Percentiles rank a stretch among this genome's conserved stretches.
These are phyloP conservation scores for Sporothrix euskadiensis DNA, from an alignment of 2,329 filamentous ascomycete species.

Conservation along the genomic window DNA sequence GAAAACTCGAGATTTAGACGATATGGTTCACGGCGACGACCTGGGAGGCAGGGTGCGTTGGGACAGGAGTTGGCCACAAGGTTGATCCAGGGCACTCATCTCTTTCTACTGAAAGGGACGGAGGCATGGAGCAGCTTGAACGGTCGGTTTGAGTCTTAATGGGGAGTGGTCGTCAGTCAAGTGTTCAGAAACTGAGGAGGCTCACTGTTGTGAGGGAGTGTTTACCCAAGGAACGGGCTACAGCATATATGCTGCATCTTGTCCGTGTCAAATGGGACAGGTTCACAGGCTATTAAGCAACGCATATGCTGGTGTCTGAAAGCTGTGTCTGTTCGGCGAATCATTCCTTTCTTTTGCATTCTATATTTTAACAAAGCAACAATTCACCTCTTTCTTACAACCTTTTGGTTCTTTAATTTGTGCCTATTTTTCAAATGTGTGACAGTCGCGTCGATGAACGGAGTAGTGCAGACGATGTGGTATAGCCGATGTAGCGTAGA, in stretches of 20 bases:
- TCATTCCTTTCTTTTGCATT: background rate
- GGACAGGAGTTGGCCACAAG: background rate
- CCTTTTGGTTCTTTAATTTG: background rate
- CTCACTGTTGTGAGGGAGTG: background rate
- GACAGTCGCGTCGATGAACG: background rate
- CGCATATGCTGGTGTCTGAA: background rate
- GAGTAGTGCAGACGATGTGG: background rate
- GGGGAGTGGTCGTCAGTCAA: background rate
- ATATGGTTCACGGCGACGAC: background rate
- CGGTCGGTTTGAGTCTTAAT: background rate
- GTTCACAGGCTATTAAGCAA: background rate
- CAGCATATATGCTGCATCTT: background rate
- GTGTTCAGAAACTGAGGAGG: background rate
- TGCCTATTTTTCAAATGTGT: background rate
- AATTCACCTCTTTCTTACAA: slow-evolving; percentile 14
- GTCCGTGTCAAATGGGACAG: background rate
- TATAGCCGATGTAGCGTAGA: too few species aligned
- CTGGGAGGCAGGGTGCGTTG: background rate
- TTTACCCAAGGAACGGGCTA: background rate
- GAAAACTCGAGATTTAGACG: slow-evolving; percentile 3
- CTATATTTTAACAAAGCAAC: slow-evolving; percentile 8
- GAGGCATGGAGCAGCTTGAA: background rate
- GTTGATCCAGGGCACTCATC: background rate
- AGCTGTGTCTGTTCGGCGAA: background rate
- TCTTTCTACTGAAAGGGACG: background rate